Evolutionary conservation across 139 green algal species (phyloP).

Genomic region (Spirogloea muscicola): DNA sequence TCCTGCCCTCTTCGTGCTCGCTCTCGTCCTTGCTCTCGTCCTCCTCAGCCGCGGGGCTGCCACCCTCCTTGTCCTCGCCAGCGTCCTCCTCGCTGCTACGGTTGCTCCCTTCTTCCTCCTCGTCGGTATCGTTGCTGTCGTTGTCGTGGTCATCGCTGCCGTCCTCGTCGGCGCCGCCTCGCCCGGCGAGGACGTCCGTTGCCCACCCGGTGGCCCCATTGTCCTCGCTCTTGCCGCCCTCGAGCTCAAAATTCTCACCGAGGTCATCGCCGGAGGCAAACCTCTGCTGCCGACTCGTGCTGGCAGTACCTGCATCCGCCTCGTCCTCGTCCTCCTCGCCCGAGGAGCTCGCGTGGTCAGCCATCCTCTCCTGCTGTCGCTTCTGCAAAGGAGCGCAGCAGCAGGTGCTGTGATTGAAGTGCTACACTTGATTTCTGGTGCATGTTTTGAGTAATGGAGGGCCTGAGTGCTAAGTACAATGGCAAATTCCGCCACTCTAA

Average conservation of each 20-base stretch:
- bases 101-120: slow-evolving; percentile 16
- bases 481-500: too few relatives aligned
- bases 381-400: slow-evolving; percentile 5
- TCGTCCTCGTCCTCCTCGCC: slow-evolving; percentile 15
- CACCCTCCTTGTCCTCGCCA: slow-evolving; percentile 30
- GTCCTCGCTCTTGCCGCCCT: not conserved
- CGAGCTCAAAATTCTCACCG: slow-evolving; percentile 37
- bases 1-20: slow-evolving; percentile 21
- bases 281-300: not conserved
- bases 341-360: slow-evolving; percentile 1
- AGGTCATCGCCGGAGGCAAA: slow-evolving; percentile 17
- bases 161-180: slow-evolving; percentile 17
- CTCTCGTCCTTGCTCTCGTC: slow-evolving; percentile 47
- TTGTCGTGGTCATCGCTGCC: slow-evolving; percentile 47
- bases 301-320: slow-evolving; percentile 1
- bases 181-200: not conserved
- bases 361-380: slow-evolving; percentile 21
- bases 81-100: slow-evolving; percentile 31
- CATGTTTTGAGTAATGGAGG: too few relatives aligned
- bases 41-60: slow-evolving; percentile 39
- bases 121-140: slow-evolving; percentile 17
- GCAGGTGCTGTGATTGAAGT: too few relatives aligned
- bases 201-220: slow-evolving; percentile 15
- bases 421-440: too few relatives aligned
- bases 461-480: too few relatives aligned